A percentile compares a stretch with the other conserved stretches of the same genome.
Evolutionary conservation across 2,329 filamentous ascomycete genomes (phyloP).

Genomic region (Dothidotthia symphoricarpi): DNA sequence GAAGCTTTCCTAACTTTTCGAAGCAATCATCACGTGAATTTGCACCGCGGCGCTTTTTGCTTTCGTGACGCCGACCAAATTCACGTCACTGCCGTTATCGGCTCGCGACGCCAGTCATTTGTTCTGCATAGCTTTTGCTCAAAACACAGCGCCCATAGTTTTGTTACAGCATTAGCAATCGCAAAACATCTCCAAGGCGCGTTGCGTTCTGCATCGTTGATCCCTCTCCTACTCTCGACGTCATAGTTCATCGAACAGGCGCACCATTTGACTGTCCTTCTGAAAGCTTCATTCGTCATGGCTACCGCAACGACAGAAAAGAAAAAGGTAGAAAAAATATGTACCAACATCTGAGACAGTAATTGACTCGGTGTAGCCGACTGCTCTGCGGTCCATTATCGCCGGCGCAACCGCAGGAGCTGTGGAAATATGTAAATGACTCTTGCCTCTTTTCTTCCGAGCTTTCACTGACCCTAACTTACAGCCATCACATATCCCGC

Average conservation of each 20-base stretch:
- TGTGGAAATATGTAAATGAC: conserved; percentile 75
- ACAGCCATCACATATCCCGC: conserved; percentile 87
- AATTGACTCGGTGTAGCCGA: conserved; percentile 55
- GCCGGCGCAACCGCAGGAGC: conserved; percentile 93
- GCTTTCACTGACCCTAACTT: conserved; percentile 18
- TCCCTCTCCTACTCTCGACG: no score
- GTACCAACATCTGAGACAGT: conserved; percentile 1
- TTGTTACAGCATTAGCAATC: no score
- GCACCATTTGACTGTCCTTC: not conserved
- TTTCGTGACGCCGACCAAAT: conserved; percentile 10
- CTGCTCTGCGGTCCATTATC: conserved; percentile 81
- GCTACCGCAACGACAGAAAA: conserved; percentile 33
- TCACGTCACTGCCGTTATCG: conserved; percentile 10
- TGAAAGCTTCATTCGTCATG: conserved; percentile 14
- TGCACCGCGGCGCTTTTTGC: conserved; percentile 2
- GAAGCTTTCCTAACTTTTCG: not conserved
- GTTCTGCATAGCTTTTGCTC: no score
- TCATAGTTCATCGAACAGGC: no score
- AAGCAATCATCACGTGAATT: not conserved
- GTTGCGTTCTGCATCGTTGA: no score
- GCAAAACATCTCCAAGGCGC: no score
- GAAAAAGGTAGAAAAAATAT: conserved; percentile 30
- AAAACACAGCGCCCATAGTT: no score
- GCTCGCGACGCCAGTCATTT: conserved; percentile 1
- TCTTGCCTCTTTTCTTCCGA: not conserved